Evolutionary conservation across 306 rosid species (phyloP).

Genomic region (Prunus campanulata): DNA sequence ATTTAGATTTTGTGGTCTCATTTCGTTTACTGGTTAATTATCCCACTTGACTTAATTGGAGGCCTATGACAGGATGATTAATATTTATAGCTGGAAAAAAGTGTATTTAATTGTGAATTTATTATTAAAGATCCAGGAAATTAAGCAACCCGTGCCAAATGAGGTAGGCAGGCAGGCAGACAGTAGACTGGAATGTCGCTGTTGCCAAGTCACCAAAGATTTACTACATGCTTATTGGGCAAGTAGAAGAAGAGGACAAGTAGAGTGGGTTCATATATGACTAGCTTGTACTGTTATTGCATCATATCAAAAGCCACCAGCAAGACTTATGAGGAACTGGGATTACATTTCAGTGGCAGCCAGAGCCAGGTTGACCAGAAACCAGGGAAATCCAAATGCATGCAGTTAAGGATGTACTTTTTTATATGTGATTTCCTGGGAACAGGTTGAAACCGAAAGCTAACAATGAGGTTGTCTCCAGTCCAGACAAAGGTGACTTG

Average conservation of each 20-base stretch:
- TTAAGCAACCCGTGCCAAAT: background rate
- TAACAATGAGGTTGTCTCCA: too few species aligned
- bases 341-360: background rate
- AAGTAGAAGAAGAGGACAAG: constrained; percentile 32
- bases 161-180: constrained; percentile 8
- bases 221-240: background rate
- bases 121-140: background rate
- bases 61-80: constrained; percentile 2
- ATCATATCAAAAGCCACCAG: constrained; percentile 5
- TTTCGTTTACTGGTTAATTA: constrained; percentile 25
- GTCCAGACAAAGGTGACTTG: too few species aligned
- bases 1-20: constrained; percentile 33
- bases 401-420: constrained; percentile 13
- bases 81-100: constrained; percentile 25
- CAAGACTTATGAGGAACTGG: constrained; percentile 20
- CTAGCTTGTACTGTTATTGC: background rate
- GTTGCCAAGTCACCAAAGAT: background rate
- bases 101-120: background rate
- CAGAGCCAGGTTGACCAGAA: constrained; percentile 32
- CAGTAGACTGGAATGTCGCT: too few species aligned
- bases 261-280: constrained; percentile 19
- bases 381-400: constrained; percentile 45
- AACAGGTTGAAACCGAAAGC: background rate
- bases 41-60: background rate
- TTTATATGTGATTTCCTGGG: background rate